Evolutionary conservation across 306 rosid genomes (phyloP), one percentile per base, ranked within the genome.

Genomic region (Lathyrus aphaca): DNA sequence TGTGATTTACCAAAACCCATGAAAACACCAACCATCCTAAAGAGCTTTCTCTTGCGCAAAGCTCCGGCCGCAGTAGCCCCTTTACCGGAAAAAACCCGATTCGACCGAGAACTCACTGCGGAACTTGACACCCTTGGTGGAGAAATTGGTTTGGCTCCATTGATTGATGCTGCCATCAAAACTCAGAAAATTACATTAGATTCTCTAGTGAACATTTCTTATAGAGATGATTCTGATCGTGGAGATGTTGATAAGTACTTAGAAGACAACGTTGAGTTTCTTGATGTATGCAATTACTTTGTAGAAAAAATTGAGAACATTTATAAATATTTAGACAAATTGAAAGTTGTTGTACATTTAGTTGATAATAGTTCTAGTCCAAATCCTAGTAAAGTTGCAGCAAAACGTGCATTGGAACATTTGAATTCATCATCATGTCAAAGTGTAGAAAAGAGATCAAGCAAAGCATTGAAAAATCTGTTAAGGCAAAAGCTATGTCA

Each of bases 251-350:
- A 84, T 19, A 48, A 42, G 76, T 78, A 81, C 67, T 66, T 84
- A 18, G 88, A 81, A 32, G 64, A 46, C 19, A 78, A 79, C 10
- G 25, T 72, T 72, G 81, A 78, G 48, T 65, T 81, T 49, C 85
- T 84, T 12, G 88, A 84, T 54, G 50, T 72, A 21, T 84, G 88
- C 61, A 81, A 81, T 68, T 55, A 72, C 42, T 78, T 78, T 7
- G 19, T 68, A 4, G 86, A 81, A 18, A 84, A 68, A 69, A 68
- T 75, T 5, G 83, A 72, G 10, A 29, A 17, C 44, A 17, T 81
- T 44, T 45, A 57, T 11, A 51, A 78, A 46, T 78, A 72, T 71
- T 48, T 81, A 38, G 79, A 72, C 5, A 68, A 75, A 43, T 8
- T 84, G 75, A 68, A 82, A 58, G 49, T 59, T 37, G 80, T 68